Conservation (phyloP, 129 eudicot genomes). For the Centaurea solstitialis region DNA sequence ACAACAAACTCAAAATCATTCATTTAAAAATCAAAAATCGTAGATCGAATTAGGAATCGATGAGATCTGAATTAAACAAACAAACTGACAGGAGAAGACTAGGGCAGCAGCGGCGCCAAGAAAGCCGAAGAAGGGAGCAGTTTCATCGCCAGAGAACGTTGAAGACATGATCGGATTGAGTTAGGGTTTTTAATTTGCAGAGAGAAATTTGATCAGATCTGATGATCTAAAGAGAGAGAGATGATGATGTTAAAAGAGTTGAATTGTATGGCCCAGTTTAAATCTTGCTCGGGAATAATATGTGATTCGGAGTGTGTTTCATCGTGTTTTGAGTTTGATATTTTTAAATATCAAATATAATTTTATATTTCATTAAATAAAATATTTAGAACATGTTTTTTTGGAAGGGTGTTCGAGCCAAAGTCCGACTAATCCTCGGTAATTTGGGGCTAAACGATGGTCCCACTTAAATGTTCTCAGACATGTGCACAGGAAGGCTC, state of each 20-base stretch:
- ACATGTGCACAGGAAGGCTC: no score
- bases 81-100: conserved; percentile 75
- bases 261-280: not conserved
- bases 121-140: conserved; percentile 92
- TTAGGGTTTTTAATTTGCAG: conserved; percentile 25
- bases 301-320: not conserved
- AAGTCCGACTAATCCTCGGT: no score
- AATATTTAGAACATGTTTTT: no score
- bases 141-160: conserved; percentile 85
- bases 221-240: conserved; percentile 18
- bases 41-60: conserved; percentile 13
- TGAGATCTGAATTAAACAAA: conserved; percentile 14
- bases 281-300: not conserved
- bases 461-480: no score
- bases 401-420: no score
- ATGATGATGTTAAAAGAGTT: no score
- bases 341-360: no score
- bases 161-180: conserved; percentile 43
- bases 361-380: no score
- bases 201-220: conserved; percentile 42
- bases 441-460: no score
- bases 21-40: no score
- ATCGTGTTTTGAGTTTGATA: no score
- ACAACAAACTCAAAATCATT: not conserved
- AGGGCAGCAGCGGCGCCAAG: conserved; percentile 94